Evolutionary conservation across 768 basidiomycete genomes (phyloP).

Genomic region (Lepiota brunneoincarnata): DNA sequence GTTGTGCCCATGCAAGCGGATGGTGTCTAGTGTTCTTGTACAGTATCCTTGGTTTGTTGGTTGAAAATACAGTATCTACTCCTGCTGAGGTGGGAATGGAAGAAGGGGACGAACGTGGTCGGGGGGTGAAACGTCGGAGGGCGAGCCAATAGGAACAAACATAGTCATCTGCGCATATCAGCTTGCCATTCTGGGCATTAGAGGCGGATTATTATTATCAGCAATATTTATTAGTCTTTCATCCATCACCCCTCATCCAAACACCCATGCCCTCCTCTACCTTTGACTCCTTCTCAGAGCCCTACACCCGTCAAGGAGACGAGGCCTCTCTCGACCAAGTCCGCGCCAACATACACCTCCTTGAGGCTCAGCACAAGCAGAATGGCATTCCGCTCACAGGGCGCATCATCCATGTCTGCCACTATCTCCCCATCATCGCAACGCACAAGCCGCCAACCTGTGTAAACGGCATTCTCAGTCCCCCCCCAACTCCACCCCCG

Average conservation of each 20-base stretch:
- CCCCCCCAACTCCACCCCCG: slow-evolving; percentile 77
- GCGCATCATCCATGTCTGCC: slow-evolving; percentile 88
- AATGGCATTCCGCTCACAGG: slow-evolving; percentile 78
- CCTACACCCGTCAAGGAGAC: slow-evolving; percentile 62
- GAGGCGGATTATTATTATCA: slow-evolving; percentile 13
- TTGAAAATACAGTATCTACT: neutral
- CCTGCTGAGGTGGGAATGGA: neutral
- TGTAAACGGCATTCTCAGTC: slow-evolving; percentile 54
- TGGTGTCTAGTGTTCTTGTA: slow-evolving; percentile 16
- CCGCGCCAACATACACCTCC: slow-evolving; percentile 63
- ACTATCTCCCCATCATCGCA: slow-evolving; percentile 80
- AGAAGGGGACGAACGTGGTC: neutral
- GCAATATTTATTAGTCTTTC: slow-evolving; percentile 9
- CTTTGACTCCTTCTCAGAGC: slow-evolving; percentile 77
- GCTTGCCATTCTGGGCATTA: slow-evolving; percentile 12
- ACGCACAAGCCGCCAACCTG: slow-evolving; percentile 42
- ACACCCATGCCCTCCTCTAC: neutral
- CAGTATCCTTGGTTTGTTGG: neutral
- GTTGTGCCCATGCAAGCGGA: slow-evolving; percentile 66
- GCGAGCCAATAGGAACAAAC: slow-evolving; percentile 8
- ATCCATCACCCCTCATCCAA: slow-evolving; percentile 13
- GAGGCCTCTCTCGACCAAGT: slow-evolving; percentile 72
- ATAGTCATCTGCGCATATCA: neutral
- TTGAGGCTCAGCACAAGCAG: slow-evolving; percentile 70
- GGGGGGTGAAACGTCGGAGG: slow-evolving; percentile 7